Percentiles rank a stretch among this genome's conserved stretches.
Evolutionary conservation across 305 asterid genomes (phyloP).

Genomic region (Fraxinus baroniana): DNA sequence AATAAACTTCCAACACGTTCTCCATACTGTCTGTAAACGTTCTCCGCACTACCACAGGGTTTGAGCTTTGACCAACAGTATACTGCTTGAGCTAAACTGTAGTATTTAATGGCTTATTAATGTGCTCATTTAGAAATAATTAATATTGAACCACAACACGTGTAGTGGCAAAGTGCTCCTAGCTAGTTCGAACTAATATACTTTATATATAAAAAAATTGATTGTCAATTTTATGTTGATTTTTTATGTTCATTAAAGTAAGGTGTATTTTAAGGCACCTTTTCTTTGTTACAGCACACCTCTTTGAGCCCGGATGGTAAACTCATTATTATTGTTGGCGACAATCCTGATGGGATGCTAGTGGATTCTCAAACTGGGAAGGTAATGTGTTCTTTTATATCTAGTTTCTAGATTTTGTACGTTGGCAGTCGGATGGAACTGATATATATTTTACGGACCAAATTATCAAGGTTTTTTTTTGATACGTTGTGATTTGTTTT

Average conservation of each 20-base stretch:
- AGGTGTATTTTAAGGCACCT: neutral
- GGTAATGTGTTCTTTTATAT: constrained; percentile 24
- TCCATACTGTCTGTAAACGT: neutral
- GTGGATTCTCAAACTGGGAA: constrained; percentile 54
- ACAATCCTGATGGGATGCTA: constrained; percentile 47
- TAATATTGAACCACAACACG: constrained; percentile 1
- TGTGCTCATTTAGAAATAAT: constrained; percentile 1
- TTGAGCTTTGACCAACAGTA: neutral
- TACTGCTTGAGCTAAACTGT: neutral
- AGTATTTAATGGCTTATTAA: neutral
- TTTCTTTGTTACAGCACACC: constrained; percentile 33
- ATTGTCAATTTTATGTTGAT: neutral
- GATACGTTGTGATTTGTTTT: constrained; percentile 5
- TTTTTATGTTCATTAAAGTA: neutral
- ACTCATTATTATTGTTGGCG: constrained; percentile 45
- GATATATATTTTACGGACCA: neutral
- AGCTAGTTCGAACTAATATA: neutral
- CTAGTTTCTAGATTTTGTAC: neutral
- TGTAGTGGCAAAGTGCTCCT: neutral
- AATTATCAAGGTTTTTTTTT: neutral
- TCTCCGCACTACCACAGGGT: neutral
- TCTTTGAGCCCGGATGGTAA: constrained; percentile 52
- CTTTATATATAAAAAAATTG: neutral
- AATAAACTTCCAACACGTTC: neutral
- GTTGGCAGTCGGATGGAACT: neutral